Conservation (phyloP, 2,329 filamentous ascomycete species). For the Pseudogymnoascus destructans region DNA sequence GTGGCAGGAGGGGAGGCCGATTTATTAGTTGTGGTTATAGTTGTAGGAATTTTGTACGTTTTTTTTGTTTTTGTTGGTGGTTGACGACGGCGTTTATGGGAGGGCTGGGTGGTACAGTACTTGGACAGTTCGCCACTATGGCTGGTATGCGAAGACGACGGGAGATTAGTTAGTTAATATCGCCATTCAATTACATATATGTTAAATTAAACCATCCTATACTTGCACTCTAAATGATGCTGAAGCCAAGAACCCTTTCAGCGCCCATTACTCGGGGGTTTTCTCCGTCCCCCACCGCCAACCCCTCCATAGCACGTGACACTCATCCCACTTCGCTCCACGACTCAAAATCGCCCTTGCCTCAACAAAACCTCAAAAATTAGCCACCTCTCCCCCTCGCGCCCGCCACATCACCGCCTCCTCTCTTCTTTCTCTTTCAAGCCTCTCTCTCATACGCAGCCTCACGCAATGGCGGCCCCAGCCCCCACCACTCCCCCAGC, state of each 20-base stretch:
- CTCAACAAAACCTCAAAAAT: neutral
- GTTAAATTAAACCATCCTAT: neutral
- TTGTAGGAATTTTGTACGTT: neutral
- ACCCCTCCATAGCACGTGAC: neutral
- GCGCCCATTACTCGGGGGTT: neutral
- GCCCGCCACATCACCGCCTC: neutral
- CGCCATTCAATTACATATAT: neutral
- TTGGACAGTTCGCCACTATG: neutral
- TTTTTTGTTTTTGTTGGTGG: neutral
- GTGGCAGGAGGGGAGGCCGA: conserved; percentile 25
- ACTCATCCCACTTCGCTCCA: neutral
- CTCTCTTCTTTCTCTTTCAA: neutral
- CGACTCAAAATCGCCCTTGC: neutral
- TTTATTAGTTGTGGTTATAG: conserved; percentile 19
- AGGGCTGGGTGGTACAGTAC: neutral
- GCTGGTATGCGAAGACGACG: neutral
- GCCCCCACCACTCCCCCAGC: conserved; percentile 9
- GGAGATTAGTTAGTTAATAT: neutral
- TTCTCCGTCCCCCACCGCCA: neutral
- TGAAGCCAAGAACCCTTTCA: neutral
- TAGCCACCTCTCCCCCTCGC: neutral
- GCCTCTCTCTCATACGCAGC: neutral
- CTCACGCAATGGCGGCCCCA: neutral
- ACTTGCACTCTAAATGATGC: neutral
- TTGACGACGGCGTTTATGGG: neutral